phyloP scores from a whole-genome alignment of 495 filamentous ascomycete genomes.

The Penicillium samsonianum region DNA sequence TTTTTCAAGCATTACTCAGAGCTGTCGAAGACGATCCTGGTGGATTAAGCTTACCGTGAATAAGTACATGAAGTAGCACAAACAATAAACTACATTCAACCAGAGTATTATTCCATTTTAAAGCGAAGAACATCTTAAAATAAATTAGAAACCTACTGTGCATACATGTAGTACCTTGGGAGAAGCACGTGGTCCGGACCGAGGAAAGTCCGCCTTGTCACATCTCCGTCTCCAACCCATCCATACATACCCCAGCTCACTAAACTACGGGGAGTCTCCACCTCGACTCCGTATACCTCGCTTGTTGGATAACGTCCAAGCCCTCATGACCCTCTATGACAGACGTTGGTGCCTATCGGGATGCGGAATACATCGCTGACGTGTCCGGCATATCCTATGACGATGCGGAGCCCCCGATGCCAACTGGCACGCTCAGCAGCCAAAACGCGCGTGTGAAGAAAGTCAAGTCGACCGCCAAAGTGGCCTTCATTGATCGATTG shows the following conservation, averaged over 20 bases:
- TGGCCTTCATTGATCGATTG: slow-evolving; percentile 67
- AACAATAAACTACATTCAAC: not conserved
- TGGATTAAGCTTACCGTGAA: slow-evolving; percentile 54
- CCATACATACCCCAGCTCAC: slow-evolving; percentile 11
- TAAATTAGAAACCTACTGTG: not conserved
- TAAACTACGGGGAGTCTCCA: slow-evolving; percentile 12
- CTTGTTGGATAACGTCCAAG: slow-evolving; percentile 30
- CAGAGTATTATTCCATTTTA: not conserved
- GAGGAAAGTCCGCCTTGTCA: slow-evolving; percentile 28
- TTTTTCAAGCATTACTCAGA: slow-evolving; percentile 84
- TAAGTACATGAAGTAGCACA: not conserved
- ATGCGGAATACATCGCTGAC: slow-evolving; percentile 56
- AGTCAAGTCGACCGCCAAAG: slow-evolving; percentile 41
- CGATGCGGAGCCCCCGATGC: slow-evolving; percentile 27
- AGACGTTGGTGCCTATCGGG: slow-evolving; percentile 51
- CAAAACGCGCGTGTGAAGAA: slow-evolving; percentile 41
- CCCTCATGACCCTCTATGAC: slow-evolving; percentile 55
- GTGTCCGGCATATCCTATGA: slow-evolving; percentile 46
- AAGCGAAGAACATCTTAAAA: not conserved
- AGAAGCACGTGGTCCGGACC: slow-evolving; percentile 27
- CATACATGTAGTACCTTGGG: slow-evolving; percentile 3
- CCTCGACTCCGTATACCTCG: slow-evolving; percentile 13
- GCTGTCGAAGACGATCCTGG: slow-evolving; percentile 75
- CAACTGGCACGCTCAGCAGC: slow-evolving; percentile 21
- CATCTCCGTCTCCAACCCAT: slow-evolving; percentile 19